Percentiles rank a stretch among this genome's conserved stretches.
Evolutionary conservation across 2,329 filamentous ascomycete species (phyloP).

Genomic region (Hirsutella rhossiliensis): DNA sequence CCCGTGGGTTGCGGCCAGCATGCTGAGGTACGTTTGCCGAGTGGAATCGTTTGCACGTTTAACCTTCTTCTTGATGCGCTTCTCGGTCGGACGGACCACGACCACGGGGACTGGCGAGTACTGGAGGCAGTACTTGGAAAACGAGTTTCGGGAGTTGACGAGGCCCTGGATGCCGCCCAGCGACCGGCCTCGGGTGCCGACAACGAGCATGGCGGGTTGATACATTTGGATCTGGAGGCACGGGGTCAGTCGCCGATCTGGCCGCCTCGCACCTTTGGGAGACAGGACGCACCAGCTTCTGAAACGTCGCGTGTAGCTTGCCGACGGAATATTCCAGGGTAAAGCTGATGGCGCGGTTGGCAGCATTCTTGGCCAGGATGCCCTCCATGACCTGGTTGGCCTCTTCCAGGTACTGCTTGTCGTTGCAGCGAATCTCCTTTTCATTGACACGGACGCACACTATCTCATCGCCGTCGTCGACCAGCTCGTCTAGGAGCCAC

Average conservation of each 20-base stretch:
- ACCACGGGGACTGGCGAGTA: slow-evolving; percentile 90
- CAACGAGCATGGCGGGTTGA: slow-evolving; percentile 81
- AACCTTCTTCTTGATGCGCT: slow-evolving; percentile 78
- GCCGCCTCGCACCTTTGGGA: too few species aligned
- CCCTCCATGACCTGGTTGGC: slow-evolving; percentile 62
- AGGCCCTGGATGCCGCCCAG: slow-evolving; percentile 78
- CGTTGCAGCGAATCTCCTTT: slow-evolving; percentile 61
- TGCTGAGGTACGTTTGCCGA: slow-evolving; percentile 64
- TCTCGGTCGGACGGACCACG: slow-evolving; percentile 77
- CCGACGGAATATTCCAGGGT: slow-evolving; percentile 81
- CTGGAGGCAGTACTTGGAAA: slow-evolving; percentile 90
- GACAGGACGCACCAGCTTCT: slow-evolving; percentile 58
- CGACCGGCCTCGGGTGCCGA: slow-evolving; percentile 76
- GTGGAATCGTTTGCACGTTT: slow-evolving; percentile 70
- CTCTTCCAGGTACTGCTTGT: slow-evolving; percentile 62
- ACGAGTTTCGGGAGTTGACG: slow-evolving; percentile 65
- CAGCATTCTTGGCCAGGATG: slow-evolving; percentile 67
- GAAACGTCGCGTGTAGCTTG: slow-evolving; percentile 82
- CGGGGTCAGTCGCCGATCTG: neutral
- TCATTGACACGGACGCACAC: slow-evolving; percentile 84
- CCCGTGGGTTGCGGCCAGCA: slow-evolving; percentile 53
- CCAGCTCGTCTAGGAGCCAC: slow-evolving; percentile 83
- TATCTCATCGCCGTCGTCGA: slow-evolving; percentile 88
- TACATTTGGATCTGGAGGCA: slow-evolving; percentile 68
- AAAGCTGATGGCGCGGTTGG: slow-evolving; percentile 73